A percentile compares a stretch with the other conserved stretches of the same genome.
Evolutionary conservation across 139 green algal genomes (phyloP).

Genomic region (Eudorina sp.): DNA sequence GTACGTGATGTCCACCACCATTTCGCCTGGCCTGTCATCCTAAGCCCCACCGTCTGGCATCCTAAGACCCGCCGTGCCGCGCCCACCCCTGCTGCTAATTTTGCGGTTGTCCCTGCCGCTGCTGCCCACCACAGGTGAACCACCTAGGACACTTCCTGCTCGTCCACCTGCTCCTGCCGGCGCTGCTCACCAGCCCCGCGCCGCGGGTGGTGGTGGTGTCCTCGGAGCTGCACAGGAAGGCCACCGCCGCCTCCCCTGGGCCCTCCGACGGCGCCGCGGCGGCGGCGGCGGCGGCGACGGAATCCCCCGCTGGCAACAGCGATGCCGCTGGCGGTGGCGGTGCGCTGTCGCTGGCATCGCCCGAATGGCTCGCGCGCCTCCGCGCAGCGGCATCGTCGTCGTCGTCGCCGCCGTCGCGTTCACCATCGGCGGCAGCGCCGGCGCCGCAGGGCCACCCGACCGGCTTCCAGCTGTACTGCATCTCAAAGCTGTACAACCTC

Average conservation of each 20-base stretch:
- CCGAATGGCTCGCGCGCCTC: slow-evolving; percentile 19
- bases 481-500: slow-evolving; percentile 54
- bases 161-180: slow-evolving; percentile 45
- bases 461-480: slow-evolving; percentile 40
- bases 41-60: no score
- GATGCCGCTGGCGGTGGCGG: neutral
- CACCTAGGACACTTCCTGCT: slow-evolving; percentile 60
- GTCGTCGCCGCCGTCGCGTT: neutral
- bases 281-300: no score
- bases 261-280: no score
- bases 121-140: slow-evolving; percentile 48
- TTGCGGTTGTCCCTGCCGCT: no score
- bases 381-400: neutral
- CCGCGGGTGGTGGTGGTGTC: slow-evolving; percentile 46
- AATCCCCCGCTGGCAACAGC: no score
- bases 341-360: neutral
- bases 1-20: no score
- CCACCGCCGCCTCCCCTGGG: no score
- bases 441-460: neutral
- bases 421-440: neutral
- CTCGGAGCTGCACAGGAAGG: slow-evolving; percentile 48
- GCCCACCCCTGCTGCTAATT: no score
- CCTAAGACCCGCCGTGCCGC: no score
- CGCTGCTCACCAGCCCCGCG: slow-evolving; percentile 10
- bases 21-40: no score